Percentiles rank a stretch among this genome's conserved stretches.
Conservation (phyloP, 2,329 filamentous ascomycete species). For the Podosphaera fusca region DNA sequence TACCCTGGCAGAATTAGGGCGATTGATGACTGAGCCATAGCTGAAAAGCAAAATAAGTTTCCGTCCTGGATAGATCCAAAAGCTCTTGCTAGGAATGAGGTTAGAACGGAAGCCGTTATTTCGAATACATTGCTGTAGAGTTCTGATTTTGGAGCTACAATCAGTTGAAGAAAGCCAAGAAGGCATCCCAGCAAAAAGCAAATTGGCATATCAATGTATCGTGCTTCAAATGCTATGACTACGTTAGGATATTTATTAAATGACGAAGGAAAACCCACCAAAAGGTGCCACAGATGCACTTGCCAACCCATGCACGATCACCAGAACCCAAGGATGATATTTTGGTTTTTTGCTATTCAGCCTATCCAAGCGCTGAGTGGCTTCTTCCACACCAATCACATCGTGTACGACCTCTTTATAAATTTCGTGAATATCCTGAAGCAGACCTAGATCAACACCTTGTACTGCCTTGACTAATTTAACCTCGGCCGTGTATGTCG, state of each 20-base stretch:
- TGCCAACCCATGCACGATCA: slow-evolving; percentile 48
- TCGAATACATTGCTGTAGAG: slow-evolving; percentile 46
- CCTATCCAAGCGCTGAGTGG: slow-evolving; percentile 35
- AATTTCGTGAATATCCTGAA: slow-evolving; percentile 51
- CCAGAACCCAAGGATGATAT: slow-evolving; percentile 26
- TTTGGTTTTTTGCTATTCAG: slow-evolving; percentile 25
- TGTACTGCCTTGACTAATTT: slow-evolving; percentile 47
- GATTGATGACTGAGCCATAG: slow-evolving; percentile 39
- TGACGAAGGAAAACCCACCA: slow-evolving; percentile 7
- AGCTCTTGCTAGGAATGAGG: slow-evolving; percentile 36
- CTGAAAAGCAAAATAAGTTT: slow-evolving; percentile 40
- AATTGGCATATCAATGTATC: slow-evolving; percentile 49
- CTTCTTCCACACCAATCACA: slow-evolving; percentile 47
- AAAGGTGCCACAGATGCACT: slow-evolving; percentile 52
- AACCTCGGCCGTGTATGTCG: slow-evolving; percentile 57
- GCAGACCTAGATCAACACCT: slow-evolving; percentile 49
- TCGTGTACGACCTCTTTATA: slow-evolving; percentile 72
- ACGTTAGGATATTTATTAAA: slow-evolving; percentile 2
- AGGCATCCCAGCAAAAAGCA: slow-evolving; percentile 47
- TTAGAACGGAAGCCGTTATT: slow-evolving; percentile 34
- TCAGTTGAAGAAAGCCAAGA: slow-evolving; percentile 45
- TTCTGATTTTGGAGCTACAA: slow-evolving; percentile 44
- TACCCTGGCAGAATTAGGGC: slow-evolving; percentile 44
- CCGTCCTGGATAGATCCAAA: slow-evolving; percentile 32
- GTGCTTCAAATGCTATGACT: slow-evolving; percentile 36